Evolutionary conservation across 805 yeast species (phyloP), one percentile per base, ranked within the genome.

Genomic region (Torulaspora franciscae): DNA sequence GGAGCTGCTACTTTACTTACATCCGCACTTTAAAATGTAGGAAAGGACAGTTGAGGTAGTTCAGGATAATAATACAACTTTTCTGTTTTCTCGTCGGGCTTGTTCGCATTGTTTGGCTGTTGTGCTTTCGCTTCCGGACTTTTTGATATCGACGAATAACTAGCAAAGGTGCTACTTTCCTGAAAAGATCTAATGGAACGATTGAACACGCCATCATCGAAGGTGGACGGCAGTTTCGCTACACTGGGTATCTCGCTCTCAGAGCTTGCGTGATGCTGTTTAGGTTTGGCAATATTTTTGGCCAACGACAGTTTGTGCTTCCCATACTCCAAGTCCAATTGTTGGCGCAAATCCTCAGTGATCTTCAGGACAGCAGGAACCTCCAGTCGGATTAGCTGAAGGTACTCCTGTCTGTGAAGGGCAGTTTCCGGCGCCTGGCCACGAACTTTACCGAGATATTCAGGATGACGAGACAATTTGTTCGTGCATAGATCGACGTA

Each of bases 401-500:
- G 15, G 37, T 59, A 59, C 40, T 56, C 61, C 42, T 52, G 50
- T 46, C 49, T 51, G 36, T 55, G 48, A 4, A 60, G 38, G n/a
- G 33, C 42, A 9, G 26, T 29, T 29, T 41, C 41, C 11, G 42
- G 23, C 11, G 38, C 32, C 29, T 39, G 26, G 14, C 10, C 10
- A 11, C 29, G 13, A 15, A 14, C 5, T 10, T 26, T 34, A 17
- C 37, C 36, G 32, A 49, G 19, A 10, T 48, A 51, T 22, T 62
- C 58, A 2, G 65, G 60, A 45, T 64, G 68, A 8, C 39, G 48
- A 4, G 65, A 49, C 32, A 64, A 45, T 44, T 57, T 64, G 40
- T 60, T 56, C 29, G 58, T 57, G 45, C 61, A 56, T n/a, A 64
- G 46, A 37, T 83, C 85, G 17, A 81, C 73, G 52, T 77, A 81